phyloP scores from a whole-genome alignment of 352 stramenopile genomes.

The Pythium dissimile region DNA sequence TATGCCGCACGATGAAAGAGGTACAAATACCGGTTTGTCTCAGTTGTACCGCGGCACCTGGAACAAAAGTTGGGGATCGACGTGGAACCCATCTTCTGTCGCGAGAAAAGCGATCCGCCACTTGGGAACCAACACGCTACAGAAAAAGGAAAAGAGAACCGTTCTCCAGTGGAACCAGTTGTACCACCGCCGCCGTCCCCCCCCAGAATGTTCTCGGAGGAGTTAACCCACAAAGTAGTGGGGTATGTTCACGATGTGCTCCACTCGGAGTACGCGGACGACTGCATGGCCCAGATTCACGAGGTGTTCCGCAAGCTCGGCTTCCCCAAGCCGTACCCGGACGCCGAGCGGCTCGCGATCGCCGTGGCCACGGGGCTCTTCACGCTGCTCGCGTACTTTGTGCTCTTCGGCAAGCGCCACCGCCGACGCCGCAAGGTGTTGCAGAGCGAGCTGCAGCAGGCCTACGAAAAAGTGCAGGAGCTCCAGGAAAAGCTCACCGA shows the following conservation, averaged over 20 bases:
- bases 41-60: background rate
- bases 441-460: slow-evolving; percentile 71
- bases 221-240: slow-evolving; percentile 54
- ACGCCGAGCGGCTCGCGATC: slow-evolving; percentile 82
- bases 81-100: background rate
- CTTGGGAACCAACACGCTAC: too few species aligned
- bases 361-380: slow-evolving; percentile 75
- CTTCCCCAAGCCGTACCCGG: slow-evolving; percentile 81
- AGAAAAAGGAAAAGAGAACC: background rate
- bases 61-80: background rate
- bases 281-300: slow-evolving; percentile 72
- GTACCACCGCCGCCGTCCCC: too few species aligned
- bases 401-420: slow-evolving; percentile 87
- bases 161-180: too few species aligned
- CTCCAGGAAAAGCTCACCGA: slow-evolving; percentile 80
- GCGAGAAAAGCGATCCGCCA: too few species aligned
- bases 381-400: slow-evolving; percentile 83
- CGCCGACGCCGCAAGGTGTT: slow-evolving; percentile 60
- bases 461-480: slow-evolving; percentile 78
- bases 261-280: slow-evolving; percentile 66
- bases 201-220: slow-evolving; percentile 44
- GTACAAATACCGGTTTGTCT: slow-evolving; percentile 11
- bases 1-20: slow-evolving; percentile 14
- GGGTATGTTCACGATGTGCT: slow-evolving; percentile 75
- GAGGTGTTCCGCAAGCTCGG: slow-evolving; percentile 58